Percentiles rank a stretch among this genome's conserved stretches.
Evolutionary conservation across 805 yeast genomes (phyloP).

Genomic region (Metschnikowia cerradonensis): DNA sequence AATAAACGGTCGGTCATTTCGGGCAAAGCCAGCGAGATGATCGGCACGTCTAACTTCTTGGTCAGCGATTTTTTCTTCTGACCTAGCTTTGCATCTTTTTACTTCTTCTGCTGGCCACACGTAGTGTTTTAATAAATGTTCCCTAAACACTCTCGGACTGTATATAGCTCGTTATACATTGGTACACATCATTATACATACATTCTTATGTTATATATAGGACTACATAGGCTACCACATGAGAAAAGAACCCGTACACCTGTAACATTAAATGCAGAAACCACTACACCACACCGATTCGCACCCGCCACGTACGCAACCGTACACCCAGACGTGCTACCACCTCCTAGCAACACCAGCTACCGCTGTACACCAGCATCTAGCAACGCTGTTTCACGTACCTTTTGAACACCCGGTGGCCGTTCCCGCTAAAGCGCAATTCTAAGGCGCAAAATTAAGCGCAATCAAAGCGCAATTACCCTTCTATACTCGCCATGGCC

Average conservation of each 20-base stretch:
- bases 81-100: not conserved
- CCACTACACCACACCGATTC: not conserved
- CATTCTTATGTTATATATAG: too few species aligned
- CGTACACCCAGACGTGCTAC: not conserved
- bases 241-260: not conserved
- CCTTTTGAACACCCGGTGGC: not conserved
- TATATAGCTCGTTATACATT: too few species aligned
- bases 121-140: slow-evolving; percentile 5
- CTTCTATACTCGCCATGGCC: slow-evolving; percentile 4
- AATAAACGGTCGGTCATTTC: slow-evolving; percentile 34
- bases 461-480: not conserved
- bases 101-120: slow-evolving; percentile 3
- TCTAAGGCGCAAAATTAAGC: too few species aligned
- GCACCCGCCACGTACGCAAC: not conserved
- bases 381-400: not conserved
- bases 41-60: slow-evolving; percentile 38
- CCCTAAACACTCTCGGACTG: too few species aligned
- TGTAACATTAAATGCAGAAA: not conserved
- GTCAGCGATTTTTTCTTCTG: slow-evolving; percentile 42
- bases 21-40: slow-evolving; percentile 44
- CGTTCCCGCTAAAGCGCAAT: too few species aligned
- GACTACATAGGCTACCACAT: too few species aligned
- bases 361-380: not conserved
- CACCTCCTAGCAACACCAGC: not conserved
- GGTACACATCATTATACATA: too few species aligned